Percentiles rank a stretch among this genome's conserved stretches.
Conservation (phyloP, 352 stramenopile genomes). For the Phytophthora meadii region DNA sequence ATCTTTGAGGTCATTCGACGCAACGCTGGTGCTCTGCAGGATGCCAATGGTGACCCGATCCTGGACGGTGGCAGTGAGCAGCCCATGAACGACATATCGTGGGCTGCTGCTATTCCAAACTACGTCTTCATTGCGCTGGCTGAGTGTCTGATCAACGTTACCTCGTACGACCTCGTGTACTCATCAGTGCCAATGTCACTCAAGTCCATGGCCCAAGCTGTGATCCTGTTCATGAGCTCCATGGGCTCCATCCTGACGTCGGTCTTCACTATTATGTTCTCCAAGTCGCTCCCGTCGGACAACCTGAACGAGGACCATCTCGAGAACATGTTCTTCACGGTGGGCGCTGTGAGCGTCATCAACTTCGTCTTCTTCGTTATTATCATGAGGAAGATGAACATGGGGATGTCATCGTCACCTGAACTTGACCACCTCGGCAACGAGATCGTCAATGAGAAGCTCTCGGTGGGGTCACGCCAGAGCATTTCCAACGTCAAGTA, state of each 20-base stretch:
- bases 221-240: constrained; percentile 53
- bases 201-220: constrained; percentile 54
- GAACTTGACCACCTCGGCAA: constrained; percentile 24
- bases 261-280: constrained; percentile 28
- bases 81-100: constrained; percentile 70
- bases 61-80: constrained; percentile 47
- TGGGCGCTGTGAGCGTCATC: constrained; percentile 51
- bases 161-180: constrained; percentile 69
- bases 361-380: constrained; percentile 59
- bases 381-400: constrained; percentile 68
- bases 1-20: constrained; percentile 64
- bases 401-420: constrained; percentile 37
- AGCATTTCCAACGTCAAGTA: constrained; percentile 22
- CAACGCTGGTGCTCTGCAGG: constrained; percentile 56
- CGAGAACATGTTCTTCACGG: constrained; percentile 74
- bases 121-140: constrained; percentile 67
- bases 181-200: constrained; percentile 55
- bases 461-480: constrained; percentile 19
- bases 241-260: constrained; percentile 61
- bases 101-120: constrained; percentile 54
- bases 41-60: constrained; percentile 44
- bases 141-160: constrained; percentile 72
- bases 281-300: constrained; percentile 55
- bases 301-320: constrained; percentile 53
- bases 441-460: constrained; percentile 23